Conservation (phyloP, 2,329 filamentous ascomycete genomes). For the Calonectria ilicicola region DNA sequence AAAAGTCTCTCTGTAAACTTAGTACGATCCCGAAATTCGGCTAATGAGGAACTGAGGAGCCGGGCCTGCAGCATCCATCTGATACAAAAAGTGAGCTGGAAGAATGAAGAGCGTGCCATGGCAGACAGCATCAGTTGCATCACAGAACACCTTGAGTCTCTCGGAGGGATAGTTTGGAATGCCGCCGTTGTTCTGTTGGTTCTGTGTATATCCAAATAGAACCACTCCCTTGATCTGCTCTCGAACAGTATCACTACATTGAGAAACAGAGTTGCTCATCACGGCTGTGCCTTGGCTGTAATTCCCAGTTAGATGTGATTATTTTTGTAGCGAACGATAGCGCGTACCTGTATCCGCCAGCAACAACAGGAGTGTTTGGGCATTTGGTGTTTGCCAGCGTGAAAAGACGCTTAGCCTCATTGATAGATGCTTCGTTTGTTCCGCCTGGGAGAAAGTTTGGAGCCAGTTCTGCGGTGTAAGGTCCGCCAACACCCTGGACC, state of each 20-base stretch:
- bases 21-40: neutral
- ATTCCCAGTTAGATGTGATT: slow-evolving; percentile 51
- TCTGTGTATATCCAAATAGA: slow-evolving; percentile 57
- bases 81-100: slow-evolving; percentile 47
- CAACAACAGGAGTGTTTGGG: slow-evolving; percentile 55
- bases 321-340: fast-evolving
- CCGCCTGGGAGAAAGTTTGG: slow-evolving; percentile 54
- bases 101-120: slow-evolving; percentile 50
- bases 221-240: slow-evolving; percentile 52
- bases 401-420: slow-evolving; percentile 55
- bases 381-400: slow-evolving; percentile 55
- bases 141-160: slow-evolving; percentile 53
- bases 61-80: neutral
- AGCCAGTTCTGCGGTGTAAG: slow-evolving; percentile 51
- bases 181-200: slow-evolving; percentile 52
- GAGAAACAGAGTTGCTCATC: slow-evolving; percentile 51
- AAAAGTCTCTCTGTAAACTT: too few relatives aligned
- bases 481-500: slow-evolving; percentile 59
- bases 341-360: slow-evolving; percentile 51
- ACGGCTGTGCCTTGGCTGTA: slow-evolving; percentile 58
- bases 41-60: slow-evolving; percentile 7
- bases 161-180: slow-evolving; percentile 52
- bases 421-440: slow-evolving; percentile 52
- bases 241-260: slow-evolving; percentile 44
- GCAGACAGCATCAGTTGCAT: slow-evolving; percentile 50